Evolutionary conservation across 495 filamentous ascomycete species (phyloP).

Genomic region (Parachaetomium inaequale): DNA sequence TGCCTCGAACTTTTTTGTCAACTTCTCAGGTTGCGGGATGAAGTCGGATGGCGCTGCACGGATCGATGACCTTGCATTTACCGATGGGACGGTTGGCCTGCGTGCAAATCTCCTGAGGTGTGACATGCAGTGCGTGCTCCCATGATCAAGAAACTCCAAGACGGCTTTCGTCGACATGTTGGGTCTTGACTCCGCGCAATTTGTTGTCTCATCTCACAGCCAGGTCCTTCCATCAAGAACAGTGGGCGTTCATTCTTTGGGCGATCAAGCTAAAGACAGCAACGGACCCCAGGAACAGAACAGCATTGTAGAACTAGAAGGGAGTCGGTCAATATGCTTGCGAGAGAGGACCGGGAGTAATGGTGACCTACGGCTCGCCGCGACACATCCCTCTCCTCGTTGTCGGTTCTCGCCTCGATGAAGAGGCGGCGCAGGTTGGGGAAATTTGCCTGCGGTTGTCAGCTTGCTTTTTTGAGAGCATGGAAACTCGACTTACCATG

Average conservation of each 20-base stretch:
- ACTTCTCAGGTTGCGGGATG: neutral
- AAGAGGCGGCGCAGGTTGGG: slow-evolving; percentile 95
- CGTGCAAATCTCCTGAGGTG: no score
- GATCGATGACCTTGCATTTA: no score
- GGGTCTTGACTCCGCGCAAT: no score
- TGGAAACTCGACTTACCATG: neutral
- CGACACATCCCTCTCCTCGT: slow-evolving; percentile 92
- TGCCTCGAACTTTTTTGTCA: neutral
- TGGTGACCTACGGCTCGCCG: slow-evolving; percentile 71
- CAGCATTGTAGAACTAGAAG: slow-evolving; percentile 89
- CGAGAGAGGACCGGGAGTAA: neutral
- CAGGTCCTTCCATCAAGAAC: slow-evolving; percentile 29
- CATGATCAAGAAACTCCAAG: no score
- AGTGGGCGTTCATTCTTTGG: slow-evolving; percentile 57
- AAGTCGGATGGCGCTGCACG: no score
- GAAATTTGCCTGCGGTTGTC: slow-evolving; percentile 63
- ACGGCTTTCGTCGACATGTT: no score
- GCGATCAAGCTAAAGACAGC: slow-evolving; percentile 88
- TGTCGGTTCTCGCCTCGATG: slow-evolving; percentile 89
- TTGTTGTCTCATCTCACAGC: no score
- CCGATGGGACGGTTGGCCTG: no score
- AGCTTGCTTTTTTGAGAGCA: neutral
- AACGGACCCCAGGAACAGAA: slow-evolving; percentile 91
- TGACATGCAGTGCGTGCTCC: no score
- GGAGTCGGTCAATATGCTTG: neutral